Evolutionary conservation across 2,329 filamentous ascomycete genomes (phyloP).

Genomic region (Myrmaecium sp.): DNA sequence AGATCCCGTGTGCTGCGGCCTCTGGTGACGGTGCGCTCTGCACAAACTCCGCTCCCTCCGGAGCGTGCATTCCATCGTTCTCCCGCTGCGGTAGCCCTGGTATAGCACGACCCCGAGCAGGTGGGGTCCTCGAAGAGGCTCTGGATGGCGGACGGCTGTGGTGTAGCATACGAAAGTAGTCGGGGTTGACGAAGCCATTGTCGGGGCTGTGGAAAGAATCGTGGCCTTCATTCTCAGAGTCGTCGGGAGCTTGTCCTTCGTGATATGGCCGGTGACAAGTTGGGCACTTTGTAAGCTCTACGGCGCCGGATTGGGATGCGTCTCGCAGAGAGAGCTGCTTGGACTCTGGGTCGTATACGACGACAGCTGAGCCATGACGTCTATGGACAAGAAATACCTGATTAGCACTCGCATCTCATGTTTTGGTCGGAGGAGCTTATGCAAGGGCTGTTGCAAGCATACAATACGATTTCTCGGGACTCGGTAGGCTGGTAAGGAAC

Average conservation of each 20-base stretch:
- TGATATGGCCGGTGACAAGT: constrained; percentile 64
- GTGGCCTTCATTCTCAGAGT: constrained; percentile 15
- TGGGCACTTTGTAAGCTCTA: constrained; percentile 56
- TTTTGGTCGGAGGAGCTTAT: constrained; percentile 4
- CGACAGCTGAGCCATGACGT: constrained; percentile 81
- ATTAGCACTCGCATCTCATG: background rate
- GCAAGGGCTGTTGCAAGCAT: constrained; percentile 9
- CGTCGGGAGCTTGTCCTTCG: constrained; percentile 24
- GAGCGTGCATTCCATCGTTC: constrained; percentile 18
- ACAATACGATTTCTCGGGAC: constrained; percentile 67
- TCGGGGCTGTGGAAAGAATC: constrained; percentile 19
- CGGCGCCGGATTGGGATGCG: constrained; percentile 30
- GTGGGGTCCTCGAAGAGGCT: constrained; percentile 29
- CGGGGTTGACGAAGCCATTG: constrained; percentile 67
- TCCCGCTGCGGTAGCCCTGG: constrained; percentile 18
- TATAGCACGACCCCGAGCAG: constrained; percentile 34
- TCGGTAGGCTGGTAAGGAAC: constrained; percentile 60
- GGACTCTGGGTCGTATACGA: constrained; percentile 75
- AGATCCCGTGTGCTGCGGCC: constrained; percentile 47
- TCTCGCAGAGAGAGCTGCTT: constrained; percentile 70
- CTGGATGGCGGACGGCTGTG: constrained; percentile 36
- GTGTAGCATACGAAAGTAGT: constrained; percentile 90
- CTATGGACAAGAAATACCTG: constrained; percentile 27
- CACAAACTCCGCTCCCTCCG: constrained; percentile 33
- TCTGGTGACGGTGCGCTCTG: constrained; percentile 26